phyloP scores from a whole-genome alignment of 139 green algal species.

The Picochlorum sp. region DNA sequence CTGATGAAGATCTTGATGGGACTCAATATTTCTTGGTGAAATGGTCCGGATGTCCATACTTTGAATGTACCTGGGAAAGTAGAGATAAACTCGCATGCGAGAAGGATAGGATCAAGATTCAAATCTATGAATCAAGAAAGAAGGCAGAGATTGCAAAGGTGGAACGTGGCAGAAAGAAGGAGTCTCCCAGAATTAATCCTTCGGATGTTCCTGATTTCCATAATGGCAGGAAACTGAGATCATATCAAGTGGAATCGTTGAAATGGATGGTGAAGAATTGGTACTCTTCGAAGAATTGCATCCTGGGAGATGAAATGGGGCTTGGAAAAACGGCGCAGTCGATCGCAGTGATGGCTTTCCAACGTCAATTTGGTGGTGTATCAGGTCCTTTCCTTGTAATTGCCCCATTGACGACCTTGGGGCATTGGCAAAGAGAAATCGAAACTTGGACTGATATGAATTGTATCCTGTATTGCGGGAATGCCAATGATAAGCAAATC shows the following conservation, averaged over 20 bases:
- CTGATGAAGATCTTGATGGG: conserved; percentile 4
- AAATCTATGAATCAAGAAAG: conserved; percentile 9
- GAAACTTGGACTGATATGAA: conserved; percentile 83
- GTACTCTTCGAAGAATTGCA: conserved; percentile 45
- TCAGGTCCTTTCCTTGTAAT: conserved; percentile 80
- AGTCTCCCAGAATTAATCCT: conserved; percentile 20
- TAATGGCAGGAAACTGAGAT: conserved; percentile 57
- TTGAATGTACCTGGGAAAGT: conserved; percentile 67
- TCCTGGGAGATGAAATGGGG: conserved; percentile 94
- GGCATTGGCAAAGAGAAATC: conserved; percentile 88
- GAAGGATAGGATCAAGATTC: background rate
- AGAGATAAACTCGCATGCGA: conserved; percentile 30
- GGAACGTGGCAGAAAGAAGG: conserved; percentile 45
- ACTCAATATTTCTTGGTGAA: conserved; percentile 50
- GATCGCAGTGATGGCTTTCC: conserved; percentile 57
- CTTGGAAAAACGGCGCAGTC: conserved; percentile 78
- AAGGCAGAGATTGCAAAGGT: background rate
- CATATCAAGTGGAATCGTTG: conserved; percentile 67
- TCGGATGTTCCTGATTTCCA: conserved; percentile 47
- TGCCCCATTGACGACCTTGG: conserved; percentile 83
- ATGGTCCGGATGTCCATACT: conserved; percentile 62
- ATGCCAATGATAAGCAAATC: conserved; percentile 38
- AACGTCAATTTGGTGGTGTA: conserved; percentile 36
- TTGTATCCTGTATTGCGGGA: conserved; percentile 63
- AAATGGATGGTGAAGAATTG: conserved; percentile 74